phyloP scores from a whole-genome alignment of 768 basidiomycete species.

The Panus rudis region DNA sequence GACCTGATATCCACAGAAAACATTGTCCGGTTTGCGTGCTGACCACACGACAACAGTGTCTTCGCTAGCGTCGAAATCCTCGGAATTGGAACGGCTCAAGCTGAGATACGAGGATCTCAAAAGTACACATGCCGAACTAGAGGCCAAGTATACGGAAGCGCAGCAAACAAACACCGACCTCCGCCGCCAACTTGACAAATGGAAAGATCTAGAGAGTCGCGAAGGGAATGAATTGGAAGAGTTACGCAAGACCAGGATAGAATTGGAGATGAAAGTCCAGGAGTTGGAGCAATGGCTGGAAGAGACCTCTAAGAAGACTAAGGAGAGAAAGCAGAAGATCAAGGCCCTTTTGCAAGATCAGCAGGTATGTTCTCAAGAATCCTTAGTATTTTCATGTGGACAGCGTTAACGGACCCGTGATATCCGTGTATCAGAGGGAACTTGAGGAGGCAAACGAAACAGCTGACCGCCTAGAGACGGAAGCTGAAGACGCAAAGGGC shows the following conservation, averaged over 20 bases:
- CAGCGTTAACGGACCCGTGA: neutral
- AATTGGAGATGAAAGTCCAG: slow-evolving; percentile 48
- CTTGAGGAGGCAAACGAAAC: slow-evolving; percentile 37
- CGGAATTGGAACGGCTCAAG: slow-evolving; percentile 49
- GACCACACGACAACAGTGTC: slow-evolving; percentile 44
- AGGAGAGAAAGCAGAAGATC: slow-evolving; percentile 26
- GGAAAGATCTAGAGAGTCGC: slow-evolving; percentile 60
- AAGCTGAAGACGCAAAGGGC: slow-evolving; percentile 26
- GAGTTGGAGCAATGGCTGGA: slow-evolving; percentile 34
- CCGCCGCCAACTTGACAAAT: slow-evolving; percentile 58
- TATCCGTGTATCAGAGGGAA: slow-evolving; percentile 16
- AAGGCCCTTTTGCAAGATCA: slow-evolving; percentile 17
- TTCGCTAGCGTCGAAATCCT: slow-evolving; percentile 35
- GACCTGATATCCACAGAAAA: no score
- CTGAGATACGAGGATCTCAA: slow-evolving; percentile 55
- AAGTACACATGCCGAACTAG: slow-evolving; percentile 45
- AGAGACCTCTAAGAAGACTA: slow-evolving; percentile 22
- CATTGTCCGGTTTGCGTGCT: slow-evolving; percentile 38
- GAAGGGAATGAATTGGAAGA: slow-evolving; percentile 53
- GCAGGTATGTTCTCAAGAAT: no score
- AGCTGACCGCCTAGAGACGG: slow-evolving; percentile 29
- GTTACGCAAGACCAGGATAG: slow-evolving; percentile 44
- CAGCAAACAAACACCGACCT: slow-evolving; percentile 49
- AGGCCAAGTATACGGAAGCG: slow-evolving; percentile 50
- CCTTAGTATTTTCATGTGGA: slow-evolving; percentile 2